phyloP scores from a whole-genome alignment of 768 basidiomycete genomes.

The Holtermannia corniformis region DNA sequence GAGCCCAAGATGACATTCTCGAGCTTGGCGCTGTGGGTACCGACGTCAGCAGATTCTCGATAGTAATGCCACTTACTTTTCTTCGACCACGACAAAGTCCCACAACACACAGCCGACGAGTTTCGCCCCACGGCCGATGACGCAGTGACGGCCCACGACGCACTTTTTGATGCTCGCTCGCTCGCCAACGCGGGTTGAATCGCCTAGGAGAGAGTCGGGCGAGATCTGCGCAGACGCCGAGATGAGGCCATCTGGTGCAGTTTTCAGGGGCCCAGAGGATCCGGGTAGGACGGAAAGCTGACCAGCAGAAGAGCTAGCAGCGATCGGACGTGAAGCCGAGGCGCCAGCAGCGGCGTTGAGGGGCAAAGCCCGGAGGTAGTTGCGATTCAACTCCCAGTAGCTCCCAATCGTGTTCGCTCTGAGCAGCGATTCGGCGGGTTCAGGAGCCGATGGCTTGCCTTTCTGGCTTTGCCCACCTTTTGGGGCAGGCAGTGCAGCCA shows the following conservation, averaged over 20 bases:
- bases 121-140: constrained; percentile 74
- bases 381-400: constrained; percentile 71
- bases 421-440: constrained; percentile 40
- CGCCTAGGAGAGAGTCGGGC: constrained; percentile 67
- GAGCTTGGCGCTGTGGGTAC: constrained; percentile 31
- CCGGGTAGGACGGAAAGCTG: constrained; percentile 26
- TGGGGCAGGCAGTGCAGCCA: constrained; percentile 2
- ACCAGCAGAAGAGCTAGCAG: constrained; percentile 1
- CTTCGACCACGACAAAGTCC: constrained; percentile 79
- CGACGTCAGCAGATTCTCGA: neutral
- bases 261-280: constrained; percentile 52
- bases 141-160: constrained; percentile 70
- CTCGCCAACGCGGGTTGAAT: constrained; percentile 73
- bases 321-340: neutral
- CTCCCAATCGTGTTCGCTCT: constrained; percentile 65
- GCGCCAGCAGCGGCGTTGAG: constrained; percentile 1
- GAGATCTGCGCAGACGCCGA: constrained; percentile 78
- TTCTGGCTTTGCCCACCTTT: constrained; percentile 9
- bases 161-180: constrained; percentile 69
- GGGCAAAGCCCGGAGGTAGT: constrained; percentile 38
- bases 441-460: constrained; percentile 10
- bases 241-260: constrained; percentile 51
- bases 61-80: constrained; percentile 55
- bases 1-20: constrained; percentile 42
- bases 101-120: constrained; percentile 71